Evolutionary conservation across 2,329 filamentous ascomycete species (phyloP).

Genomic region (Ambrosiella xylebori): DNA sequence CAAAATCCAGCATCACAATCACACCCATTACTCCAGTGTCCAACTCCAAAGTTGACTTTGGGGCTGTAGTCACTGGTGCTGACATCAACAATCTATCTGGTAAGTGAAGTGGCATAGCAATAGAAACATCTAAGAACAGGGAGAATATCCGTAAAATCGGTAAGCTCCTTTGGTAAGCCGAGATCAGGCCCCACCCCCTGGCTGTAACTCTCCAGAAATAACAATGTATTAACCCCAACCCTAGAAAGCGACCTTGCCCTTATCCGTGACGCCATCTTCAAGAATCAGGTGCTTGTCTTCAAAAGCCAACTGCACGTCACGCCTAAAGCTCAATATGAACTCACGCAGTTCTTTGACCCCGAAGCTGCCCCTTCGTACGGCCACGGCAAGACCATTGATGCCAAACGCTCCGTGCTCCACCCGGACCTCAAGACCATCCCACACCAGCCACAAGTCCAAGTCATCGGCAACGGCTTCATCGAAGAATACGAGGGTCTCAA

Average conservation of each 20-base stretch:
- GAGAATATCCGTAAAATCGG: conserved; percentile 37
- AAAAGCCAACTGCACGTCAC: conserved; percentile 47
- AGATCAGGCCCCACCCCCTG: background rate
- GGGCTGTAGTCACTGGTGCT: conserved; percentile 38
- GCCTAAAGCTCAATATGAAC: conserved; percentile 54
- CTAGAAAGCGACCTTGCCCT: conserved; percentile 45
- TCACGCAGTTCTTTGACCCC: conserved; percentile 60
- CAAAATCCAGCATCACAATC: conserved; percentile 18
- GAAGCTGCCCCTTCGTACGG: conserved; percentile 46
- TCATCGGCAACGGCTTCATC: conserved; percentile 61
- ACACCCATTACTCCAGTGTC: conserved; percentile 21
- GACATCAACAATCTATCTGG: conserved; percentile 45
- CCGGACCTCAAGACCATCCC: conserved; percentile 68
- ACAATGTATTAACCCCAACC: conserved; percentile 10
- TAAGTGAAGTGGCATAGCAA: conserved; percentile 22
- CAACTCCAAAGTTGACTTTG: conserved; percentile 36
- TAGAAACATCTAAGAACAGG: background rate
- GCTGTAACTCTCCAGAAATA: background rate
- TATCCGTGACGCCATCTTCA: conserved; percentile 50
- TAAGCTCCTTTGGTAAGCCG: conserved; percentile 38
- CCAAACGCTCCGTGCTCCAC: conserved; percentile 48
- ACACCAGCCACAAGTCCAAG: conserved; percentile 62
- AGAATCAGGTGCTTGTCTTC: conserved; percentile 51
- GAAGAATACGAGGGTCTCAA: conserved; percentile 52
- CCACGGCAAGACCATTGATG: conserved; percentile 57